Evolutionary conservation across 1,284 basidiomycete genomes (phyloP), one percentile per base, ranked within the genome.

Genomic region (Cryptococcus hybrid): DNA sequence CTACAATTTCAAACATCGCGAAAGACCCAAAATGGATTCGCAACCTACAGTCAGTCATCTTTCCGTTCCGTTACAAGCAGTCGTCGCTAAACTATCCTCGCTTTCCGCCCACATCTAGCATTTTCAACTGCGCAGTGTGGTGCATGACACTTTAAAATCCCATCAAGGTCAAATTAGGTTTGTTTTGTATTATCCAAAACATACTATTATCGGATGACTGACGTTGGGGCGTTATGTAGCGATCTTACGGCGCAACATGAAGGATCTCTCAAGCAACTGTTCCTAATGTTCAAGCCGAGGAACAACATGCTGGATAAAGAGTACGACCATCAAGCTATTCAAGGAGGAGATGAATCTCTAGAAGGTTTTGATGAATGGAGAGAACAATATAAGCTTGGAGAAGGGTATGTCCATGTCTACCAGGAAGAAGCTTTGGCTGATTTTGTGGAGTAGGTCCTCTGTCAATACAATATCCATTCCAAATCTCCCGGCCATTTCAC

Each of bases 281-380:
- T 70, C 49, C 53, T 65, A 36, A 51, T 73, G 62, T 44, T 71
- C n/a, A 58, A 66, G 43, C 66, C 69, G 1, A 57, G 64, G 11
- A 58, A 43, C 2, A 42, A 55, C 30, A 56, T 68, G 13, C 51
- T 68, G 39, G 65, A 59, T 40, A 55, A 54, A 12, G 61, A 69
- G 5, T 42, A 15, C 1, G 18, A 35, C 8, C 24, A 35, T 47
- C 7, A 13, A 12, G 51, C 52, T 5, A 43, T 55, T 45, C 53
- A 67, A 38, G 59, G 47, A 30, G 57, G 57, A 11, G 51, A 58
- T 0, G 59, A 52, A 5, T 54, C 58, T 1, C 54, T 63, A 30
- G 54, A 63, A 35, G 70, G 65, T 8, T 73, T 60, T 52, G 59
- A 63, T 3, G 61, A 61, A 1, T 74, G 70, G 69, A 69, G 63